A percentile compares a stretch with the other conserved stretches of the same genome.
These are phyloP conservation scores for Fusarium anguioides DNA, from an alignment of 2,329 filamentous ascomycete genomes.

Conservation along the genomic window DNA sequence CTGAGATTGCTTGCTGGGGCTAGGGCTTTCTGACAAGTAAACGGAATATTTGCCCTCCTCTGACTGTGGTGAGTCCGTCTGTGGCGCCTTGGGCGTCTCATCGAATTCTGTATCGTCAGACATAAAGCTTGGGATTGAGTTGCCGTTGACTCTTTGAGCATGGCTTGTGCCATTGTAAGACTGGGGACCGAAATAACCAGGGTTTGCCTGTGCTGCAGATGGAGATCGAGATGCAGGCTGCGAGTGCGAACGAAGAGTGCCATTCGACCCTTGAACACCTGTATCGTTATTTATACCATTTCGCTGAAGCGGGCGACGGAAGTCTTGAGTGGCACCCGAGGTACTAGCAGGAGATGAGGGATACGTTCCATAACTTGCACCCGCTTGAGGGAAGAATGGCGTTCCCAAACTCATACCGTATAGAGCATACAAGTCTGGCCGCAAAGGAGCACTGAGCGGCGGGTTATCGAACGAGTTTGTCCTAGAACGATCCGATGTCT, in stretches of 20 bases:
- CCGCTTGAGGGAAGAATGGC: constrained; percentile 60
- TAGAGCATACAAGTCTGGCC: constrained; percentile 67
- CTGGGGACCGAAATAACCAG: constrained; percentile 47
- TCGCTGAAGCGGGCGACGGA: constrained; percentile 67
- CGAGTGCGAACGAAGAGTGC: constrained; percentile 73
- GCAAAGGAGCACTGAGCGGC: constrained; percentile 67
- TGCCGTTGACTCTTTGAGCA: constrained; percentile 59
- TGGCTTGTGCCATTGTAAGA: constrained; percentile 52
- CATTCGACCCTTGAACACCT: constrained; percentile 59
- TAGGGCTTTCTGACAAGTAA: constrained; percentile 45
- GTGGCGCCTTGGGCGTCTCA: constrained; percentile 54
- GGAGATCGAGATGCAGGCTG: constrained; percentile 68
- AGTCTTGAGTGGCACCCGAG: constrained; percentile 59
- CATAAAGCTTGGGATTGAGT: constrained; percentile 66
- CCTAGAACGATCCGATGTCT: constrained; percentile 62
- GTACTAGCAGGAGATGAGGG: constrained; percentile 66
- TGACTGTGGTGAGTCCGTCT: constrained; percentile 59
- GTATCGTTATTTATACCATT: constrained; percentile 62
- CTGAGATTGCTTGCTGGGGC: constrained; percentile 43
- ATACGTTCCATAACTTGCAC: constrained; percentile 61
- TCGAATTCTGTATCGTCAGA: constrained; percentile 65
- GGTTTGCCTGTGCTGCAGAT: constrained; percentile 44
- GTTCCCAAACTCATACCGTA: constrained; percentile 56
- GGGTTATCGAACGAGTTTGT: constrained; percentile 73
- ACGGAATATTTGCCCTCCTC: constrained; percentile 55